Evolutionary conservation across 768 basidiomycete species (phyloP), one percentile per base, ranked within the genome.

Genomic region (Termitomyces sp.): DNA sequence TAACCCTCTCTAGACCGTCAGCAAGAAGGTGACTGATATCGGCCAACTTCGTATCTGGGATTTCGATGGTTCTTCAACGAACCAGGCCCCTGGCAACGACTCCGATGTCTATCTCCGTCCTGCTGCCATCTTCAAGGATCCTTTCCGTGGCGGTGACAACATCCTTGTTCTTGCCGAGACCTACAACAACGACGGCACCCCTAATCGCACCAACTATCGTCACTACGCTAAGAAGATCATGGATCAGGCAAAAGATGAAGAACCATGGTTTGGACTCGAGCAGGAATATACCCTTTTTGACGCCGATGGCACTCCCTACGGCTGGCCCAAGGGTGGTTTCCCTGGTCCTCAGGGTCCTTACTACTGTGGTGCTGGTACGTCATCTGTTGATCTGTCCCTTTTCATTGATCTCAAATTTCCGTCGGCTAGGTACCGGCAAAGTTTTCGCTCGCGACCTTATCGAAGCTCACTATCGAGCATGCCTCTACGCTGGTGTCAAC

Each of bases 241-340:
- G 93, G 95, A 98, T 58, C 84, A 87, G 58, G 91, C 89, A 66
- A 91, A 91, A 76, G 87, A 86, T 1, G 18, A 69, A 24, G 78
- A 77, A 55, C 97, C 97, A 33, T 99, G 97, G 97, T 98, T 99
- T 74, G 95, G 96, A 78, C 80, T 98, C 62, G 96, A 98, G 76
- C 97, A 99, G 75, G 97, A 98, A 72, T 99, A 98, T 82, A 98
- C 96, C 66, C 88, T 99, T 65, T 91, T 99, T 67, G 95, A 94
- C 70, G 82, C 80, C 63, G 97, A 98, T 72, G 95, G 88, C 65
- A 80, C 82, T 61, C 96, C 96, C 46, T 90, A 80, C 74, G 94
- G 93, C 55, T 98, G 97, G 97, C 97, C 97, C 69, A 95, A 95
- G 77, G 95, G 94, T 67, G 97, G 97, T 77, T 99, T 98, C 89